Evolutionary conservation across 2,329 filamentous ascomycete genomes (phyloP).

Genomic region (Chaetomium sp.): DNA sequence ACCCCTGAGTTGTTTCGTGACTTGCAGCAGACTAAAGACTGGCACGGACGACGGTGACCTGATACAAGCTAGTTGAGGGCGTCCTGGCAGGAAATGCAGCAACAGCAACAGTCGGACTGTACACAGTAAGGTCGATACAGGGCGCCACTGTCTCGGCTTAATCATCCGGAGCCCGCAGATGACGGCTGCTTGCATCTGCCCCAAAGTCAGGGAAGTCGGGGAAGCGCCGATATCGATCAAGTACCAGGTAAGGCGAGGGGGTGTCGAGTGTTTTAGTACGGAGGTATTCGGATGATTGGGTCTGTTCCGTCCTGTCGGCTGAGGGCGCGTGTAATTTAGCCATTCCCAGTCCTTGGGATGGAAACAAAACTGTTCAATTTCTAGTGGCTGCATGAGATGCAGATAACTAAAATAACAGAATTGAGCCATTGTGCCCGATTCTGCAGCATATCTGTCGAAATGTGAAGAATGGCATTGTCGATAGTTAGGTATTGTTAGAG

Average conservation of each 20-base stretch:
- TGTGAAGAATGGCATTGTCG: not conserved
- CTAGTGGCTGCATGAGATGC: not conserved
- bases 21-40: slow-evolving; percentile 1
- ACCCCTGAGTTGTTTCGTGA: slow-evolving; percentile 20
- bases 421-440: not conserved
- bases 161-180: slow-evolving; percentile 5
- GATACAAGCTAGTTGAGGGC: not conserved
- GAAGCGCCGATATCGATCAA: not conserved
- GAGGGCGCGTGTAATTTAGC: slow-evolving; percentile 6
- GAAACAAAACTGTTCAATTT: not conserved
- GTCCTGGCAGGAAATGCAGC: not conserved
- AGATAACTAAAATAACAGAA: not conserved
- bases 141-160: slow-evolving; percentile 20
- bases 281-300: not conserved
- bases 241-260: not conserved
- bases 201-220: not conserved
- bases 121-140: slow-evolving; percentile 1
- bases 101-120: not conserved
- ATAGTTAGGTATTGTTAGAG: not conserved
- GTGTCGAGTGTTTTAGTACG: not conserved
- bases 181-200: slow-evolving; percentile 14
- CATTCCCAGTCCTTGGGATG: slow-evolving; percentile 4
- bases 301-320: slow-evolving; percentile 5
- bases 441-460: not conserved
- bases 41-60: not conserved